Conservation (phyloP, 2,329 filamentous ascomycete species). For the Pseudocercospora pini-densiflorae region DNA sequence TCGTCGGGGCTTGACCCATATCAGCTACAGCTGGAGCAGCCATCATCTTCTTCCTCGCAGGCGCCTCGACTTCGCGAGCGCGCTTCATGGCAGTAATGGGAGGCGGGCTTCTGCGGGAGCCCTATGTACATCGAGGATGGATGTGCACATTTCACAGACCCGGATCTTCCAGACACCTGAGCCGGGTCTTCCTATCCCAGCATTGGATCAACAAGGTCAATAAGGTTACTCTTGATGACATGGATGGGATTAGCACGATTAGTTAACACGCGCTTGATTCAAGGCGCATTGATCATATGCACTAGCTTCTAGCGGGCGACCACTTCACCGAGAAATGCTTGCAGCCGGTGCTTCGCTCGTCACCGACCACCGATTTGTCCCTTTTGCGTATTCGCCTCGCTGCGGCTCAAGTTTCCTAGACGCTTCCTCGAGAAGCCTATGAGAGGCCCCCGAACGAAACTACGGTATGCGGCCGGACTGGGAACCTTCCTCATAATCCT, state of each 20-base stretch:
- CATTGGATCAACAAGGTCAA: not conserved
- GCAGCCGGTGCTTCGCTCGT: not conserved
- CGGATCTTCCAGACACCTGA: not conserved
- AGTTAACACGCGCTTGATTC: not conserved
- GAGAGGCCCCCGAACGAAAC: not conserved
- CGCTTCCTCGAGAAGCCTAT: not conserved
- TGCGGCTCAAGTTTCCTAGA: not conserved
- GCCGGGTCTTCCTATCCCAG: not conserved
- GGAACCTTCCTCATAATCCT: no score
- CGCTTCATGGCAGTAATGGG: slow-evolving; percentile 2
- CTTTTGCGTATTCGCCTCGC: not conserved
- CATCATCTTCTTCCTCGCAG: slow-evolving; percentile 3
- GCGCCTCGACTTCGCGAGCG: slow-evolving; percentile 7
- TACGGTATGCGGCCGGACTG: not conserved
- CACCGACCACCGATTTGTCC: not conserved
- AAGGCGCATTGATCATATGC: not conserved
- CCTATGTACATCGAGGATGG: not conserved
- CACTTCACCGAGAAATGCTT: not conserved
- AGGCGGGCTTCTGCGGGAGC: not conserved
- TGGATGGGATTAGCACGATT: not conserved
- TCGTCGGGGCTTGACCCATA: slow-evolving; percentile 17
- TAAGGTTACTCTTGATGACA: not conserved
- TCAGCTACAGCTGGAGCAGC: slow-evolving; percentile 5
- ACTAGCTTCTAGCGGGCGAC: not conserved
- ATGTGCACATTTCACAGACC: not conserved